These are phyloP conservation scores for Athelia psychrophila DNA, from an alignment of 1,284 basidiomycete species.

Conservation along the genomic window DNA sequence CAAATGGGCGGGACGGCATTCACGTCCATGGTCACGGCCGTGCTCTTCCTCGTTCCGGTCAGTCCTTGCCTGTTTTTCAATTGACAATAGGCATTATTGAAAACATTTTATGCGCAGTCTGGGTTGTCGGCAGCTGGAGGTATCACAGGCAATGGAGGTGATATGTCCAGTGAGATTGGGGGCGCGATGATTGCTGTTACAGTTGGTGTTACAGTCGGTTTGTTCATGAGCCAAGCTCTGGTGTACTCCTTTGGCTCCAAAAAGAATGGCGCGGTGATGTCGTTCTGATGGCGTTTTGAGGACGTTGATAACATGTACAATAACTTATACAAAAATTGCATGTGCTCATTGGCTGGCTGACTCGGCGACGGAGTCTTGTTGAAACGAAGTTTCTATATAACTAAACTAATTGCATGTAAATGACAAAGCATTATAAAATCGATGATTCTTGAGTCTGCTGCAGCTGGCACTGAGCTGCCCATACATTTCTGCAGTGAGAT, in stretches of 20 bases:
- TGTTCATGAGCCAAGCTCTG: slow-evolving; percentile 84
- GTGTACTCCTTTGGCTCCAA: slow-evolving; percentile 84
- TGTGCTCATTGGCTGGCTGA: no score
- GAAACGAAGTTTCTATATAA: no score
- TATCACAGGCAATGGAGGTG: slow-evolving; percentile 65
- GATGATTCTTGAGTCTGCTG: no score
- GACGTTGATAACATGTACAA: no score
- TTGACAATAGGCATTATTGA: slow-evolving; percentile 3
- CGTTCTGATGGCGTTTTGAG: slow-evolving; percentile 69
- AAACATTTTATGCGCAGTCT: slow-evolving; percentile 46
- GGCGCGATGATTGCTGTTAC: slow-evolving; percentile 86
- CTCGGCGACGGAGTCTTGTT: no score
- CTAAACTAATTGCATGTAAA: no score
- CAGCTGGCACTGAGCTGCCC: no score
- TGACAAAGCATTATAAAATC: no score
- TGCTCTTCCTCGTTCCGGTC: slow-evolving; percentile 81
- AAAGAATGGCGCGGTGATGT: slow-evolving; percentile 83
- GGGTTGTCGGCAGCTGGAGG: slow-evolving; percentile 87
- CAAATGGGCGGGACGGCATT: slow-evolving; percentile 89
- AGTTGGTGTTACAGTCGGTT: slow-evolving; percentile 86
- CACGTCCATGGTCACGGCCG: slow-evolving; percentile 86
- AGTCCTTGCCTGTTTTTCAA: slow-evolving; percentile 24
- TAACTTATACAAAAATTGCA: no score
- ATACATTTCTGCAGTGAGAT: no score
- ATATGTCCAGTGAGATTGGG: slow-evolving; percentile 74